Base-by-base conservation (phyloP, 139 green algal genomes). In the Volvox reticuliferus region DNA sequence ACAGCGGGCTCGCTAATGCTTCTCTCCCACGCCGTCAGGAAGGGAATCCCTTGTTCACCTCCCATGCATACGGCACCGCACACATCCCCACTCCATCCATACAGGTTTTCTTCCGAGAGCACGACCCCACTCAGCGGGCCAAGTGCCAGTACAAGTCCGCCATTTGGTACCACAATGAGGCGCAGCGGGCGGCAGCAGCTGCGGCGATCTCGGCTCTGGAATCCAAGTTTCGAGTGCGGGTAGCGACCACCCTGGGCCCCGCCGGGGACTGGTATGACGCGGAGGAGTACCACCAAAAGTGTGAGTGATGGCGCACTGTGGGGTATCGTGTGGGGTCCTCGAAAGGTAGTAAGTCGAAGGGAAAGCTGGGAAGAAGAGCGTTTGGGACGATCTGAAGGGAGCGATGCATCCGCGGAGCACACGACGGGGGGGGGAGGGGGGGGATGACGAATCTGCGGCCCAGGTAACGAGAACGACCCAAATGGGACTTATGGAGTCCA, bases 221-320 rank as follows among this genome's bases (percentile, higher is more conserved):
- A 73, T 65, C 68, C 73, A 92, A 92, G 89, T 85, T 82, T 28
- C 17, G 63, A 21, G 28, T 88, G 63, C 21, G 63, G 63, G 65
- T 87, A n/a, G 91, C 91, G 21, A 93, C 91, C 55, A 91, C 67
- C 13, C 55, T 93, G 65, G 84, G 88, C n/a, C 91, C 91, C 1
- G 91, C 44, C 1, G 37, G 67, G 24, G 44, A 68, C 30, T 93
- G 91, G 91, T 88, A 87, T 16, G 91, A 93, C 69, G 91, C 91
- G 12, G 91, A 93, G 79, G 91, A 93, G 50, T 93, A 93, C 85
- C 91, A 93, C 86, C 91, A 93, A 85, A 89, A 88, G 55, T 88
- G 79, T 89, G 84, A 89, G 84, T 89, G n/a, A n/a, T n/a, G n/a
- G n/a, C n/a, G 33, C 20, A 0, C 0, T 13, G 81, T n/a, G n/a